Base-by-base conservation (phyloP, 164 flowering plant species). In the Brasenia schreberi region DNA sequence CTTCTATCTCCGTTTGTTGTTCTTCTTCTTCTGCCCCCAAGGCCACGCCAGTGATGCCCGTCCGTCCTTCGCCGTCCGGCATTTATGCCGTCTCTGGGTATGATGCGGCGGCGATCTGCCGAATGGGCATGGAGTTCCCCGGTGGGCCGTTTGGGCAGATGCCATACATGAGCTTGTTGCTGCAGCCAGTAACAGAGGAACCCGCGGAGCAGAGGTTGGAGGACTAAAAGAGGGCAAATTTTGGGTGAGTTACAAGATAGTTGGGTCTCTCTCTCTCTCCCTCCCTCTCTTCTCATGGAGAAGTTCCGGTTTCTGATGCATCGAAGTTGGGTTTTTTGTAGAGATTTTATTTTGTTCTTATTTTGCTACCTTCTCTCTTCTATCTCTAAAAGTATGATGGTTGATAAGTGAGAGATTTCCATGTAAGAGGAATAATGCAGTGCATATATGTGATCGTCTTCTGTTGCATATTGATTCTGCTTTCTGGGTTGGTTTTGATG, bases 91-190 rank as follows among this genome's bases (percentile, higher is more conserved):
- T 49, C 56, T 49, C 56, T 14, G 56, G 56, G 12, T 49, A 49
- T 49, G 56, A 49, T 14, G 56, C 56, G 12, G 56, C 56, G 4
- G 16, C 56, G 16, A 49, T 49, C 9, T 49, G 56, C 56, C 56
- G 56, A 14, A 49, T 49, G 56, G 56, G 56, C 56, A 49, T 69
- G 61, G 78, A 71, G 14, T 75, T 64, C 43, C 16, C 78, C 2
- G 65, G 61, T 3, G 68, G 69, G 62, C 82, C 68, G 62, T 80
- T 70, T 64, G 74, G 78, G 60, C 78, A 82, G 73, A 86, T 86
- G 86, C 85, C 90, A 16, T 86, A 82, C 72, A 86, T 87, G 58
- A 75, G 86, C 19, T 56, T 86, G 78, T 61, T 86, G 72, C 63
- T 86, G 74, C 87, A 84, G 76, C 78, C 82, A 42, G 23, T 74